Base-by-base conservation (phyloP, 805 yeast genomes). In the Kuraishia ogatae region DNA sequence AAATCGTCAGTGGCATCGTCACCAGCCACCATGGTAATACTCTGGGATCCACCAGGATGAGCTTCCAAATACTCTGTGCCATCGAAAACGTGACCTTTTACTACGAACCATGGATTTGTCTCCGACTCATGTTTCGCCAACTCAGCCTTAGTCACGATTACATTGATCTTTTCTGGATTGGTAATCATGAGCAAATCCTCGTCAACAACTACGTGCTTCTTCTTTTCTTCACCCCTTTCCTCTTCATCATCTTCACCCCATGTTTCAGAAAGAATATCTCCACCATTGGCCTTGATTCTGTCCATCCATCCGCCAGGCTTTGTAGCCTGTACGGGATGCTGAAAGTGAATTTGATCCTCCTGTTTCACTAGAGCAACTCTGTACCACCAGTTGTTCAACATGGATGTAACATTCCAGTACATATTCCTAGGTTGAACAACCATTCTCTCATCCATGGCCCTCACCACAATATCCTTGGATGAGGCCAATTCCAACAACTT, bases 351-450 rank as follows among this genome's bases (percentile, higher is more conserved):
- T 1, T 26, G 50, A 2, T 29, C 54, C 3, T 54, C 61, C 28
- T 57, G 60, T 24, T 55, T 57, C 19, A 50, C 55, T n/a, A 66
- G 60, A 28, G 71, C 66, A 19, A 70, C 66, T 15, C 73, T 56
- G 54, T 67, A 68, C 72, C 72, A 69, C 71, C 73, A 69, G 51
- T 70, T 70, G 52, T 68, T 69, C 56, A 67, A 56, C 73, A 70
- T 69, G 0, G 71, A 67, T 15, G 70, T 65, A 8, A 70, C 71
- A 53, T 68, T 70, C 72, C 73, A 70, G 56, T 70, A 70, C 72
- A 70, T 69, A 50, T 67, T 65, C 55, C 72, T 61, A 10, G 73
- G 73, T 54, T 70, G 72, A 11, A 61, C 61, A 19, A 59, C 61
- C 73, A 70, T 70, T n/a, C 67, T 57, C 43, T 61, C 66, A 57